Conservation (phyloP, 495 filamentous ascomycete genomes). For the Aspergillus sclerotiicarbonarius region DNA sequence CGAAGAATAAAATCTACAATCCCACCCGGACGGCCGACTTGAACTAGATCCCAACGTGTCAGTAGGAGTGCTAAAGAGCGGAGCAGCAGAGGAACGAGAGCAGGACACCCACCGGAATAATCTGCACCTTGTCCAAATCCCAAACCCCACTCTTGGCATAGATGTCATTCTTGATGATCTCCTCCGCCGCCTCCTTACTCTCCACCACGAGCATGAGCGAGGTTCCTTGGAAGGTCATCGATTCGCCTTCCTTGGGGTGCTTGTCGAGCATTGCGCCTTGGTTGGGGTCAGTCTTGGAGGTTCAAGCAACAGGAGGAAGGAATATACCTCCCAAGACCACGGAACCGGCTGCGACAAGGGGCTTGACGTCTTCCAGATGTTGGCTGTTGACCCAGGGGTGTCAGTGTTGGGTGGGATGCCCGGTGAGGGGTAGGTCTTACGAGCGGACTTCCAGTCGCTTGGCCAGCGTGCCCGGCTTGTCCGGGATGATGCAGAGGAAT, state of each 20-base stretch:
- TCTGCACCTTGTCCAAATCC: conserved; percentile 73
- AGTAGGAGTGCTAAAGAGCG: not conserved
- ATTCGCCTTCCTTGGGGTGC: conserved; percentile 60
- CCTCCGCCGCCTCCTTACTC: conserved; percentile 65
- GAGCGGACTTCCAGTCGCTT: conserved; percentile 70
- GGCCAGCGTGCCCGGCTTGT: conserved; percentile 62
- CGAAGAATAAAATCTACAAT: conserved; percentile 7
- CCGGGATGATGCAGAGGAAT: conserved; percentile 84
- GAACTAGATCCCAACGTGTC: conserved; percentile 27
- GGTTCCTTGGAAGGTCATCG: conserved; percentile 66
- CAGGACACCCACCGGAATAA: conserved; percentile 42
- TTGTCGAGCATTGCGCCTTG: conserved; percentile 70
- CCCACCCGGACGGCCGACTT: conserved; percentile 38
- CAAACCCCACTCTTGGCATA: conserved; percentile 72
- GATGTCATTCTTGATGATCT: conserved; percentile 67
- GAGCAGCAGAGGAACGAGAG: not conserved
- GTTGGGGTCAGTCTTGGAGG: not conserved
- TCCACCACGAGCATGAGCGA: conserved; percentile 61
- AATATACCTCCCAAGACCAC: conserved; percentile 41
- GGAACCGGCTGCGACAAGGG: conserved; percentile 30
- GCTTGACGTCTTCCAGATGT: conserved; percentile 37
- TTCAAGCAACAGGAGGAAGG: not conserved
- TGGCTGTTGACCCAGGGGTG: conserved; percentile 16
- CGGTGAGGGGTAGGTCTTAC: conserved; percentile 48
- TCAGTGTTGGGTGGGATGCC: conserved; percentile 1